These are phyloP conservation scores for Lignosus rhinocerotis DNA, from an alignment of 1,284 basidiomycete species.

Conservation along the genomic window DNA sequence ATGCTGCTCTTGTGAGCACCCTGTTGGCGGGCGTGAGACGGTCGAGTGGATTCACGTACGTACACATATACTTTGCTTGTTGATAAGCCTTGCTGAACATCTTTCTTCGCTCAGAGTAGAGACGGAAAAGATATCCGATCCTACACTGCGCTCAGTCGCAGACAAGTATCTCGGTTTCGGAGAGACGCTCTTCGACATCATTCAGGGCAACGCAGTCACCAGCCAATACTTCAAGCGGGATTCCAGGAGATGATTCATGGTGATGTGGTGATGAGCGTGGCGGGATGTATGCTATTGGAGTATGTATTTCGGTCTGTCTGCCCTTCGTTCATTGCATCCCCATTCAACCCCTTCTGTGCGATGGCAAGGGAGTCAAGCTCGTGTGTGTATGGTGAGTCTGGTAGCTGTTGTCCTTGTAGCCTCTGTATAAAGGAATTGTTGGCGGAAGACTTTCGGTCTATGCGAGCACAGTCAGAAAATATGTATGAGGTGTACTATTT, in stretches of 20 bases:
- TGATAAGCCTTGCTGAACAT: neutral
- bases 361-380: too few relatives aligned
- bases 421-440: too few relatives aligned
- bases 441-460: too few relatives aligned
- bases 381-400: too few relatives aligned
- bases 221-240: conserved; percentile 75
- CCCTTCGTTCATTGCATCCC: neutral
- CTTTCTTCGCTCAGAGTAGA: conserved; percentile 48
- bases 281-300: conserved; percentile 10
- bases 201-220: conserved; percentile 79
- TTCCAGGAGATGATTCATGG: conserved; percentile 27
- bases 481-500: too few relatives aligned
- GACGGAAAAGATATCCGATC: conserved; percentile 69
- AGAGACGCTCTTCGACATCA: conserved; percentile 85
- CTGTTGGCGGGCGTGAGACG: conserved; percentile 90
- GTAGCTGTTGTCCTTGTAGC: too few relatives aligned
- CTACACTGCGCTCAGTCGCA: conserved; percentile 72
- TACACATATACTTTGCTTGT: neutral
- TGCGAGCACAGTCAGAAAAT: too few relatives aligned
- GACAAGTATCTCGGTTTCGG: conserved; percentile 86
- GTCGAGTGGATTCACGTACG: conserved; percentile 87
- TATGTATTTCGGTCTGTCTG: conserved; percentile 13
- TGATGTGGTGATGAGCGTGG: neutral
- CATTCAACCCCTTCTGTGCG: neutral
- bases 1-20: conserved; percentile 86